Evolutionary conservation across 371 early-diverging fungal species (phyloP).

Genomic region (Apophysomyces ossiformis): DNA sequence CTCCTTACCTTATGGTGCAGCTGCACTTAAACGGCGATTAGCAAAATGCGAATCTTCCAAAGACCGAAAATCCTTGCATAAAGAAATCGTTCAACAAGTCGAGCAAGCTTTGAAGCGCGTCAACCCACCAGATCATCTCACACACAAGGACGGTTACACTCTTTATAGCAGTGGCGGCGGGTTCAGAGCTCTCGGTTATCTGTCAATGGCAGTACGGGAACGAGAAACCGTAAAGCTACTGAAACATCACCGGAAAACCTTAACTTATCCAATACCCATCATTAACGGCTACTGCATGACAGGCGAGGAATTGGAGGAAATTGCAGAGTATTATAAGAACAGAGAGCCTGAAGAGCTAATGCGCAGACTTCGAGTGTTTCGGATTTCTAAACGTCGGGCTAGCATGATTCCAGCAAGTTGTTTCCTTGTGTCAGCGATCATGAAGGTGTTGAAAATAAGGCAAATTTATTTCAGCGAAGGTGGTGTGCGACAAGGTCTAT

Average conservation of each 20-base stretch:
- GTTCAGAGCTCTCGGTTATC: constrained; percentile 62
- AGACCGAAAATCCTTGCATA: constrained; percentile 41
- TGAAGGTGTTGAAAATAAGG: constrained; percentile 52
- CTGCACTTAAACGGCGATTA: constrained; percentile 52
- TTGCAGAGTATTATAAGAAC: constrained; percentile 41
- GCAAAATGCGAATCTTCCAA: constrained; percentile 32
- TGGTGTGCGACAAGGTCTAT: constrained; percentile 66
- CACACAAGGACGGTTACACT: constrained; percentile 46
- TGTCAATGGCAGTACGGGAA: constrained; percentile 53
- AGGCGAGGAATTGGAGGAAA: constrained; percentile 36
- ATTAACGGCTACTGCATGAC: constrained; percentile 63
- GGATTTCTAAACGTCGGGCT: constrained; percentile 65
- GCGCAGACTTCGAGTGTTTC: constrained; percentile 48
- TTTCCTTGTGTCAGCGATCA: constrained; percentile 56
- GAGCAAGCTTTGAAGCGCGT: constrained; percentile 32
- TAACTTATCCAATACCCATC: constrained; percentile 61
- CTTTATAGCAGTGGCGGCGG: constrained; percentile 69
- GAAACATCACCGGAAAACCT: constrained; percentile 6
- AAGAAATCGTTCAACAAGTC: constrained; percentile 40
- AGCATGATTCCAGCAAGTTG: constrained; percentile 65
- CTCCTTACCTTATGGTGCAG: constrained; percentile 68
- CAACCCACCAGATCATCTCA: constrained; percentile 39
- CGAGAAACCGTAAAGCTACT: constrained; percentile 10
- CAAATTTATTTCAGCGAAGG: constrained; percentile 65
- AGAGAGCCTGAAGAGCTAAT: constrained; percentile 35